phyloP scores from a whole-genome alignment of 2,329 filamentous ascomycete species.

The Colletotrichum aenigma region DNA sequence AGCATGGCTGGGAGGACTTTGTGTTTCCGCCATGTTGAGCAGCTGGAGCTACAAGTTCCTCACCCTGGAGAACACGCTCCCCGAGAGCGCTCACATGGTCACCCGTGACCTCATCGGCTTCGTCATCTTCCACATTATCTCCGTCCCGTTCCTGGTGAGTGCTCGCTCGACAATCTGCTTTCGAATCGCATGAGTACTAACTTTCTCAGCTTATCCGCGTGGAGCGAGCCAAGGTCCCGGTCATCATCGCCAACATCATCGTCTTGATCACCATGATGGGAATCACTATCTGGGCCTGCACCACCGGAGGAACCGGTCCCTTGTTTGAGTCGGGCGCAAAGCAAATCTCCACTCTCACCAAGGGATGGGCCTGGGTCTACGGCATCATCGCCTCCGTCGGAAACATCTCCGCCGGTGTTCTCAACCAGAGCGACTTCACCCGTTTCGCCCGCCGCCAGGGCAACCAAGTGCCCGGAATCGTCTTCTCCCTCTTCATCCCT shows the following conservation, averaged over 20 bases:
- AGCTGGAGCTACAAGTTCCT: conserved; percentile 50
- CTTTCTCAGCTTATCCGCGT: conserved; percentile 41
- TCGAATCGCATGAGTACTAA: not conserved
- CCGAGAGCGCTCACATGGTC: conserved; percentile 37
- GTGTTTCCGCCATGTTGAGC: conserved; percentile 40
- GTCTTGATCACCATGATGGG: conserved; percentile 49
- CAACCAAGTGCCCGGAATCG: conserved; percentile 27
- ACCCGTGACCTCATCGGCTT: conserved; percentile 52
- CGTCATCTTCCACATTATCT: conserved; percentile 55
- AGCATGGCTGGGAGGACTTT: conserved; percentile 27
- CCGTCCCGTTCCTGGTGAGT: conserved; percentile 47
- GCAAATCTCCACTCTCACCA: conserved; percentile 20
- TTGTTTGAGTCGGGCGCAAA: conserved; percentile 37
- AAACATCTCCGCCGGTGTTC: conserved; percentile 29
- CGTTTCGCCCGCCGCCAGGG: conserved; percentile 27
- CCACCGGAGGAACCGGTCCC: conserved; percentile 45
- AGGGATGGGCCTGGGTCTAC: conserved; percentile 33
- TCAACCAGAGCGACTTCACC: conserved; percentile 33
- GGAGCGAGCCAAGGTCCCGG: conserved; percentile 52
- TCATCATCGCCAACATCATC: conserved; percentile 46
- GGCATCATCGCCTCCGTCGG: conserved; percentile 33
- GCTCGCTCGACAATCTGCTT: not conserved
- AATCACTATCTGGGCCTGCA: conserved; percentile 53
- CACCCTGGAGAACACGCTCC: conserved; percentile 48
- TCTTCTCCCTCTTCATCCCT: conserved; percentile 29